Evolutionary conservation across 305 asterid species (phyloP).

Genomic region (Fraxinus angustifolia): DNA sequence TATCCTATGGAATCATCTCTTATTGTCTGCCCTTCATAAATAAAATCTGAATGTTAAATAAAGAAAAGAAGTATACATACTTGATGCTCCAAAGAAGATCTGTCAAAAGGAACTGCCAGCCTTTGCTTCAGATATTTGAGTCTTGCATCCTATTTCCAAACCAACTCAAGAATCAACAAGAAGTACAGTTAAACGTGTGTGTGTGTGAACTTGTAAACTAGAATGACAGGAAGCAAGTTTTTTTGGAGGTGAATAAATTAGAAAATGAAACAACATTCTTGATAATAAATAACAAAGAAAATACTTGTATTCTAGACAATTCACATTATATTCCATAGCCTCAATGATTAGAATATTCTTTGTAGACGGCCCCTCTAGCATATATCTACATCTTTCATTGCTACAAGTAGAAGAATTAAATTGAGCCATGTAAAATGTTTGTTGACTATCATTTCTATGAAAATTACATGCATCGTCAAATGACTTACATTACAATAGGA

Average conservation of each 20-base stretch:
- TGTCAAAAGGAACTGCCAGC: conserved; percentile 77
- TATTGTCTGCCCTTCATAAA: neutral
- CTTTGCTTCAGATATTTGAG: conserved; percentile 70
- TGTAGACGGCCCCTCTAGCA: neutral
- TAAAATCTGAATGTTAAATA: neutral
- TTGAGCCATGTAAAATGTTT: neutral
- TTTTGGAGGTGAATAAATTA: neutral
- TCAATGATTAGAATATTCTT: neutral
- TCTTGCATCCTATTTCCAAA: conserved; percentile 65
- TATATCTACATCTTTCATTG: neutral
- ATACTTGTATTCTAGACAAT: neutral
- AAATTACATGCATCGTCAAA: neutral
- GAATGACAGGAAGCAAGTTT: neutral
- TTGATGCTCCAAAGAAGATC: conserved; percentile 70
- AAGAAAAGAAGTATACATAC: conserved; percentile 37
- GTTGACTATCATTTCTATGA: neutral
- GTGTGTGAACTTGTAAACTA: neutral
- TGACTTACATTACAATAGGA: neutral
- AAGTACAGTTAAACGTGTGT: neutral
- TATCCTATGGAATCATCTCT: neutral
- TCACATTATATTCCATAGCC: neutral
- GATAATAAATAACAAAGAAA: neutral
- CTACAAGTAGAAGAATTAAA: neutral
- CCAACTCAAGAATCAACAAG: conserved; percentile 27
- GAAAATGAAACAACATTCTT: neutral